Evolutionary conservation across 2,329 filamentous ascomycete genomes (phyloP), one percentile per base, ranked within the genome.

Genomic region (Fusarium metavorans): DNA sequence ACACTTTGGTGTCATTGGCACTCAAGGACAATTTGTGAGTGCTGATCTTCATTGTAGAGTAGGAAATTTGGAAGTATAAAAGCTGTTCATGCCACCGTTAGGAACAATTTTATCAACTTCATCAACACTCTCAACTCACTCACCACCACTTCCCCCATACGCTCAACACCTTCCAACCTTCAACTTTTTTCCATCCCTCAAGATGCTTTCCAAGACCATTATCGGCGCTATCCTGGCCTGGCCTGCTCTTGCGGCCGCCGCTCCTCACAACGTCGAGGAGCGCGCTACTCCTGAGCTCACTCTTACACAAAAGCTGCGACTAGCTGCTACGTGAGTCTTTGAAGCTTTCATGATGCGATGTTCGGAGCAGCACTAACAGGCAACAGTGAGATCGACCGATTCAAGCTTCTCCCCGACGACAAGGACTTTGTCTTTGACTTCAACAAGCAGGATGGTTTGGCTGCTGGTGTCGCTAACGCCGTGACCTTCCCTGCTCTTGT

Each of bases 401-500:
- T 83, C 72, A 78, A 78, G n/a, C 83, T 87, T 62, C 83, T 88
- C 6, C 81, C 83, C 6, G 78, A 85, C 30, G 81, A 88, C 74
- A 70, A 80, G 8, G 81, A 88, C 67, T 88, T 88, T 79, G 78
- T 86, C 78, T 89, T 87, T 81, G 82, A 86, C 79, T 88, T 89
- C 80, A 83, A 82, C 71, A 74, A 74, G 63, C 14, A 45, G 25
- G 54, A 20, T 30, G 67, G 23, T 48, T 68, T 52, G 9, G 72
- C 20, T 9, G 41, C 82, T 85, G 74, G 82, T 87, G 86, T 62
- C 6, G 87, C 88, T 41, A 88, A 90, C 80, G 84, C 88, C 77
- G 86, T 87, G 80, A 86, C 85, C 32, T 90, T 90, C 81, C 89
- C 89, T 6, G 87, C 88, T 14, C 85, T 91, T 23, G 86, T 88